Evolutionary conservation across 495 filamentous ascomycete genomes (phyloP), one percentile per base, ranked within the genome.

Genomic region (Daldinia caldariorum): DNA sequence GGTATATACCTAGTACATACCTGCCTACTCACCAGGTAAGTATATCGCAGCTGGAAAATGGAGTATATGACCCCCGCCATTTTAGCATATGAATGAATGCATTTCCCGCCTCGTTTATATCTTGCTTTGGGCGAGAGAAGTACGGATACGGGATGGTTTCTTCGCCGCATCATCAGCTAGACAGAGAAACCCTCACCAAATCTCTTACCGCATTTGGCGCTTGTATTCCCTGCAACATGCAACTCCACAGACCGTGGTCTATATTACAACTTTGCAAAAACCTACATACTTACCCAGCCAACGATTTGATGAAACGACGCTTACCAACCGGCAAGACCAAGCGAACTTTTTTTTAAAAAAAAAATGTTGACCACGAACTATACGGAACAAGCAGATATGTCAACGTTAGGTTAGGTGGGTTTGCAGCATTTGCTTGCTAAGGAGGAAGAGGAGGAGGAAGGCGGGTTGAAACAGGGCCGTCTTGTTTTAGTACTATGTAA

Each of bases 401-500:
- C 20, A 47, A 58, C 20, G 38, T 58, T 57, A 26, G n/a, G n/a
- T 26, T 26, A 26, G 26, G 26, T 26, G 3, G n/a, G 51, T 49
- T 65, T n/a, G 63, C 59, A 51, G 55, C 59, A 67, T 61, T 67
- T 58, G 63, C 45, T 66, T 61, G 54, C 22, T 49, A 35, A n/a
- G n/a, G n/a, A n/a, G n/a, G n/a, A n/a, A n/a, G 22, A 70, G 51
- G 56, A 54, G 61, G 57, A 50, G 65, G 65, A 65, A 66, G 69
- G 43, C 35, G 20, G 54, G 57, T 72, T 66, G 65, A 72, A 68
- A 72, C 70, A 72, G 63, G 63, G 13, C 61, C 61, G 45, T 61
- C 61, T 62, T 61, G 51, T 66, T 72, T 72, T 69, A 62, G 70
- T 59, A n/a, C n/a, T n/a, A n/a, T n/a, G n/a, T n/a, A 62, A 72